Evolutionary conservation across 805 yeast genomes (phyloP), one percentile per base, ranked within the genome.

Genomic region (Ogataea degrootiae): DNA sequence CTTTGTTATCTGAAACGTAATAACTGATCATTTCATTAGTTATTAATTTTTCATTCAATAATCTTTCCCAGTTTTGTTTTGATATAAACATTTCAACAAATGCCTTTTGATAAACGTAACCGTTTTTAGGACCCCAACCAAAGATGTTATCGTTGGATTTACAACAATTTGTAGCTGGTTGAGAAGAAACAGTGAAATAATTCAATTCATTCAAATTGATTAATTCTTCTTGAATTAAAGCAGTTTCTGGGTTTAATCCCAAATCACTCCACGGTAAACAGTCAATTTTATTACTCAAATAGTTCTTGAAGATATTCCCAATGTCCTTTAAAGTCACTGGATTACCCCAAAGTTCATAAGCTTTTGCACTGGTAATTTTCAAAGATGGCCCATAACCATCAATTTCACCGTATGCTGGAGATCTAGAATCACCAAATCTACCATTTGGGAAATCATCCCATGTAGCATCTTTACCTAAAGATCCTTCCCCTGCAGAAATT

Each of bases 361-460:
- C 95, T 59, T 75, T 79, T 35, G 77, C 73, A 12, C 82, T 76
- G 7, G 84, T 77, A 5, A 88, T 82, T 60, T 91, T 91, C 58
- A 94, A 76, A 2, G 86, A 80, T 0, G 97, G 96, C 2, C 98
- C 98, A 65, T 92, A 94, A 31, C 98, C 98, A 65, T 91, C 97
- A 58, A 92, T 88, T 69, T 92, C 97, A 72, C 98, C 99, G 67
- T 87, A 92, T 1, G 98, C 98, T 17, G 97, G 97, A 34, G 96
- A 88, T 59, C 94, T 75, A 0, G 96, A 87, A 68, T 90, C 96
- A 70, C 97, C 96, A 66, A 88, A 89, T 70, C 98, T 77, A 62
- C 97, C 96, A 67, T 91, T 89, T 26, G 97, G 94, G 67, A 88
- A 91, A 61, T 91, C 98, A 71, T 91, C 98, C 98, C 98, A 91